Conservation (phyloP, 1,139 yeast species). For the Taphrina communis region DNA sequence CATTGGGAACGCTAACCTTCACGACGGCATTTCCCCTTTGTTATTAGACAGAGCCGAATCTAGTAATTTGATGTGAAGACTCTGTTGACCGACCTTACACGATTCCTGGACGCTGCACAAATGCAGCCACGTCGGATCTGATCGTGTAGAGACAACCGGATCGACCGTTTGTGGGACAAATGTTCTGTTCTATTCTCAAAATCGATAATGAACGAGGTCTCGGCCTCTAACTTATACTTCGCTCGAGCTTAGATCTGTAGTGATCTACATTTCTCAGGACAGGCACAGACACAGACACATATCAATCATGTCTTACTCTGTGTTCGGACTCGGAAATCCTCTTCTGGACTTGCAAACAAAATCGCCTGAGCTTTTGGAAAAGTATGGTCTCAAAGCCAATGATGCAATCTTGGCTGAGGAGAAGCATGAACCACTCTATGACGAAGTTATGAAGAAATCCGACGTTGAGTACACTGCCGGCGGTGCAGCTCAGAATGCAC, state of each 20-base stretch:
- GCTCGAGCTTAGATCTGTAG: neutral
- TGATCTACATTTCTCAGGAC: too few relatives aligned
- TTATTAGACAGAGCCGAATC: too few relatives aligned
- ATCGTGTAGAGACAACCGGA: conserved; percentile 2
- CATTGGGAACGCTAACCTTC: neutral
- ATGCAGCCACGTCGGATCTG: conserved; percentile 10
- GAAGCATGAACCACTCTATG: conserved; percentile 83
- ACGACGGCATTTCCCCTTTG: too few relatives aligned
- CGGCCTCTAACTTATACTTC: neutral
- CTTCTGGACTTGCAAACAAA: conserved; percentile 87
- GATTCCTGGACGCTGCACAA: neutral
- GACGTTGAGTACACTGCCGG: conserved; percentile 85
- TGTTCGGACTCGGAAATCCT: conserved; percentile 55
- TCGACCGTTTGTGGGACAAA: conserved; percentile 2
- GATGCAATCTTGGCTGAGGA: conserved; percentile 94
- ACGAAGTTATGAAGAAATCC: conserved; percentile 65
- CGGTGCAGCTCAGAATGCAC: conserved; percentile 99
- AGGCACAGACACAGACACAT: neutral
- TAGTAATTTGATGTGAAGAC: too few relatives aligned
- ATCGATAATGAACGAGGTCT: neutral
- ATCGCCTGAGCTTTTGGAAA: conserved; percentile 52
- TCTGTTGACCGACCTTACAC: too few relatives aligned
- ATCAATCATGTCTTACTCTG: conserved; percentile 28
- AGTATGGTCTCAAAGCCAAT: conserved; percentile 79
- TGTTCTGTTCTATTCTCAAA: neutral